phyloP scores from a whole-genome alignment of 2,329 filamentous ascomycete genomes.

The Ascomycota sp. region DNA sequence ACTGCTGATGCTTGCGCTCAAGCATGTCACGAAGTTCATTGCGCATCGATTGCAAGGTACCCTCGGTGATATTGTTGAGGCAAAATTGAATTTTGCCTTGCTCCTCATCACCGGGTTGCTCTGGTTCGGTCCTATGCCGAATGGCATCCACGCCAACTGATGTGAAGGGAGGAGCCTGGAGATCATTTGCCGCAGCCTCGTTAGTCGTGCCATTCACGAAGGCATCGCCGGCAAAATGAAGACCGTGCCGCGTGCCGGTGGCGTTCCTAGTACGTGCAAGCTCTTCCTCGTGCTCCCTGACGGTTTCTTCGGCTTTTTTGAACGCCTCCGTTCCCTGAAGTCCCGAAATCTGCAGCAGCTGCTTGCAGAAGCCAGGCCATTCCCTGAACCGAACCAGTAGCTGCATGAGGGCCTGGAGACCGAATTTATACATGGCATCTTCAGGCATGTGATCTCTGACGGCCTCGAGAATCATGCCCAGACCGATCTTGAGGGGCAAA shows the following conservation, averaged over 20 bases:
- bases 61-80: constrained; percentile 84
- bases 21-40: constrained; percentile 59
- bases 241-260: constrained; percentile 14
- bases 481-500: constrained; percentile 74
- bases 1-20: constrained; percentile 66
- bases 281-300: constrained; percentile 44
- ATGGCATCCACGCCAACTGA: constrained; percentile 57
- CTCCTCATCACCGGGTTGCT: constrained; percentile 63
- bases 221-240: constrained; percentile 20
- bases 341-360: constrained; percentile 59
- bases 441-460: constrained; percentile 67
- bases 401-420: constrained; percentile 81
- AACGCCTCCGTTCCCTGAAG: constrained; percentile 70
- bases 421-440: constrained; percentile 93
- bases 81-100: constrained; percentile 91
- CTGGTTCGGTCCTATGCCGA: constrained; percentile 38
- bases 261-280: constrained; percentile 32
- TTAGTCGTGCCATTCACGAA: constrained; percentile 51
- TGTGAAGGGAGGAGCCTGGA: constrained; percentile 47
- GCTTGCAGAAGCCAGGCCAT: constrained; percentile 86
- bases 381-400: constrained; percentile 63
- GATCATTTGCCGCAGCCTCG: constrained; percentile 34
- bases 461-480: constrained; percentile 94
- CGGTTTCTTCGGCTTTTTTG: constrained; percentile 59
- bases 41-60: constrained; percentile 68